phyloP scores from a whole-genome alignment of 345 rosid species.

The Eucalyptus coolabah region DNA sequence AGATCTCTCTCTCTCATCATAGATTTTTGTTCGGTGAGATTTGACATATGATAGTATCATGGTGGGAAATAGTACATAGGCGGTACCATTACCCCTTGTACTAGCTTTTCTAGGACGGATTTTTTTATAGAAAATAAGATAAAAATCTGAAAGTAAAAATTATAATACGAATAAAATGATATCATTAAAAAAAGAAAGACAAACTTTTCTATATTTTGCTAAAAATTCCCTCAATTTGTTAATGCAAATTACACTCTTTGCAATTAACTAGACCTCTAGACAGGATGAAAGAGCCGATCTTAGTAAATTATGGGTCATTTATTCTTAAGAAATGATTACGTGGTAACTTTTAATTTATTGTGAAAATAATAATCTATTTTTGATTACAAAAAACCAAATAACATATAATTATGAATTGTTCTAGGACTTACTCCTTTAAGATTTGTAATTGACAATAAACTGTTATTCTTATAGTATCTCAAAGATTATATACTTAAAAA shows the following conservation, averaged over 20 bases:
- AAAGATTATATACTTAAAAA: too few relatives aligned
- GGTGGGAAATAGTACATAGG: background rate
- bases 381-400: rapidly evolving
- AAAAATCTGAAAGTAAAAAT: rapidly evolving
- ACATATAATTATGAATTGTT: too few relatives aligned
- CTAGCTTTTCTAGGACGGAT: too few relatives aligned
- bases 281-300: background rate
- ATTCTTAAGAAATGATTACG: too few relatives aligned
- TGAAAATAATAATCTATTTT: too few relatives aligned
- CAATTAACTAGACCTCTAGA: background rate
- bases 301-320: background rate
- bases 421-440: too few relatives aligned
- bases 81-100: background rate
- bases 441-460: too few relatives aligned
- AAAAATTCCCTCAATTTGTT: background rate
- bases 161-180: rapidly evolving
- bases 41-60: background rate
- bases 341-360: too few relatives aligned
- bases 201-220: background rate
- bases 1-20: background rate
- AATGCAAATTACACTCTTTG: background rate
- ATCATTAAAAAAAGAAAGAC: rapidly evolving
- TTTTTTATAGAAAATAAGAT: too few relatives aligned
- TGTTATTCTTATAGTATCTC: rapidly evolving
- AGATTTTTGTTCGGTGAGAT: background rate